These are phyloP conservation scores for Rhodomyrtus tomentosa DNA, from an alignment of 345 rosid genomes.

Conservation along the genomic window DNA sequence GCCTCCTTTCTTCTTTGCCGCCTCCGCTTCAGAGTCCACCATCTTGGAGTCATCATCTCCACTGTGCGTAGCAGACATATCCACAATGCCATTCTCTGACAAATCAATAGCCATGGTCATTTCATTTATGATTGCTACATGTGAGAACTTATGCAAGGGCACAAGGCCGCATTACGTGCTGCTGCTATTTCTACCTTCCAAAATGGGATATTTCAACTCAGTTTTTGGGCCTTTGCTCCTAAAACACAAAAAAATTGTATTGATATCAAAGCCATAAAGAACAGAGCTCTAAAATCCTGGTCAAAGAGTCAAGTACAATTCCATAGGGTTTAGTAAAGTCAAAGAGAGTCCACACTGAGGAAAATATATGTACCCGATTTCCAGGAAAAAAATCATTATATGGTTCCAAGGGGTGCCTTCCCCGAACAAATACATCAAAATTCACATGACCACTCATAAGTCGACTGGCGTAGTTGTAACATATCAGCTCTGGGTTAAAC, in stretches of 20 bases:
- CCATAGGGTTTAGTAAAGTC: background rate
- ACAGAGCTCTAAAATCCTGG: background rate
- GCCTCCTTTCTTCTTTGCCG: constrained; percentile 28
- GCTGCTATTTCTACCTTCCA: background rate
- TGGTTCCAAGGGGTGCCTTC: too few relatives aligned
- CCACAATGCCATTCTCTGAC: background rate
- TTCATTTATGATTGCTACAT: background rate
- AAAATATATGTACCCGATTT: too few relatives aligned
- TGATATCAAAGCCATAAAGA: background rate
- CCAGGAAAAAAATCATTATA: too few relatives aligned
- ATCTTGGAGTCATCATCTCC: constrained; percentile 15
- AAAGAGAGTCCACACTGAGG: too few relatives aligned
- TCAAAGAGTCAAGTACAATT: background rate
- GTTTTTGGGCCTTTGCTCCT: background rate
- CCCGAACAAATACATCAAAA: too few relatives aligned
- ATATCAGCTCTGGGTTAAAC: too few relatives aligned
- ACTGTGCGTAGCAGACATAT: too few relatives aligned
- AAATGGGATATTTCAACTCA: background rate
- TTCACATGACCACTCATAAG: too few relatives aligned
- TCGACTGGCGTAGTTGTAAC: too few relatives aligned
- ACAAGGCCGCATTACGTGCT: too few relatives aligned
- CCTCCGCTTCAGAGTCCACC: background rate
- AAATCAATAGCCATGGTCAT: background rate
- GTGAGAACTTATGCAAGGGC: background rate
- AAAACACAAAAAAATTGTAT: background rate